These are phyloP conservation scores for Aureobasidium sp. DNA, from an alignment of 2,329 filamentous ascomycete species.

Conservation along the genomic window DNA sequence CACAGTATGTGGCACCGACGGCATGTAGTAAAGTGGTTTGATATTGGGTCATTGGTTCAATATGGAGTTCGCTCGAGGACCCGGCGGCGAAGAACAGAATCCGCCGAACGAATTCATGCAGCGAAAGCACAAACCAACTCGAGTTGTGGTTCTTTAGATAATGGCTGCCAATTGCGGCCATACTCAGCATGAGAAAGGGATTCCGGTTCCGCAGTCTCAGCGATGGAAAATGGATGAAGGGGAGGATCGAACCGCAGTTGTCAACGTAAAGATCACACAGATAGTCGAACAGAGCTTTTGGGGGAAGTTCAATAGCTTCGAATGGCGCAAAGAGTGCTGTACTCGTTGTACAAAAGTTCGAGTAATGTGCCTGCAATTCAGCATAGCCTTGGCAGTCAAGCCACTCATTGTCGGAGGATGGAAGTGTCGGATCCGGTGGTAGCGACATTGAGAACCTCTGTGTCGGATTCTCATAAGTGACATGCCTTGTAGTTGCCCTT, in stretches of 20 bases:
- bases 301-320: background rate
- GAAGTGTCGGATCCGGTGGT: background rate
- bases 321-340: background rate
- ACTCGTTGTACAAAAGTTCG: background rate
- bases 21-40: background rate
- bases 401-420: background rate
- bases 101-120: constrained; percentile 14
- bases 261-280: background rate
- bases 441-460: background rate
- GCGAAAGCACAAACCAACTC: constrained; percentile 6
- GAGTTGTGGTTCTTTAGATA: constrained; percentile 14
- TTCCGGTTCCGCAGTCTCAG: background rate
- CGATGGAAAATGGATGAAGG: background rate
- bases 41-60: background rate
- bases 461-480: background rate
- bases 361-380: background rate
- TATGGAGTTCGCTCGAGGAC: background rate
- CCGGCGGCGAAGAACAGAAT: background rate
- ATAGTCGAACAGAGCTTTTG: background rate
- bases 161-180: constrained; percentile 22
- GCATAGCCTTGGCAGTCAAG: background rate
- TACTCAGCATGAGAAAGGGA: constrained; percentile 20
- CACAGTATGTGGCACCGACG: background rate
- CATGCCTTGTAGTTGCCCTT: background rate
- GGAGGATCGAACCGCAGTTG: background rate